Evolutionary conservation across 1,139 yeast species (phyloP).

Genomic region (Geotrichum phurueaensis): DNA sequence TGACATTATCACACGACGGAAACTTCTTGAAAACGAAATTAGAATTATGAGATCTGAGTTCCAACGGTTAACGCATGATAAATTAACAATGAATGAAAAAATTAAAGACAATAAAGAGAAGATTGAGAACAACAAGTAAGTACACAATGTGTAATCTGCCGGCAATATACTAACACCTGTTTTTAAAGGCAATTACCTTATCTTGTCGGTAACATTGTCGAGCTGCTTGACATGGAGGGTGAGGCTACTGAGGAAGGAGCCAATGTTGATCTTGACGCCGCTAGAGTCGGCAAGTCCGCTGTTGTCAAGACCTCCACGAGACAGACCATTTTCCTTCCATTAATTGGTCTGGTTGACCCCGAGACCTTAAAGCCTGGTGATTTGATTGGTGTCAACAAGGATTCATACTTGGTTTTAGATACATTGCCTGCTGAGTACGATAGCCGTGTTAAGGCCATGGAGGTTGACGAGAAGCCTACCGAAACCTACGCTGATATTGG

Average conservation of each 20-base stretch:
- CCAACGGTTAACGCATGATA: constrained; percentile 87
- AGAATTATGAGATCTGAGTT: constrained; percentile 91
- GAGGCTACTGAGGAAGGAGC: constrained; percentile 92
- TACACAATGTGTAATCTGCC: background rate
- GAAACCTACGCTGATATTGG: constrained; percentile 97
- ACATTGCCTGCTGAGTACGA: constrained; percentile 96
- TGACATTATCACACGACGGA: constrained; percentile 81
- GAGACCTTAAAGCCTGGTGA: constrained; percentile 88
- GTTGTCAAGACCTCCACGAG: constrained; percentile 96
- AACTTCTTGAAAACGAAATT: constrained; percentile 87
- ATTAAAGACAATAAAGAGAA: constrained; percentile 95
- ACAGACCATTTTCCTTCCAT: constrained; percentile 93
- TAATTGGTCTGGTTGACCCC: constrained; percentile 92
- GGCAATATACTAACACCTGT: background rate
- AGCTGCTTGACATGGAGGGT: constrained; percentile 81
- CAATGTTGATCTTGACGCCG: constrained; percentile 86
- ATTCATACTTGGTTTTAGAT: constrained; percentile 86
- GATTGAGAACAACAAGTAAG: constrained; percentile 75
- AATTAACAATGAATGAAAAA: constrained; percentile 85
- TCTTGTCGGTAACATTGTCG: constrained; percentile 96
- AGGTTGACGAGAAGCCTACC: constrained; percentile 96
- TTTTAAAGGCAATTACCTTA: constrained; percentile 72
- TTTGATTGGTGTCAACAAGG: constrained; percentile 95
- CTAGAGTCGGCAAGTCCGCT: constrained; percentile 93
- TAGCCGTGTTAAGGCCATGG: constrained; percentile 97